Percentiles rank a stretch among this genome's conserved stretches.
Evolutionary conservation across 2,329 filamentous ascomycete genomes (phyloP).

Genomic region (Fusarium aywerte): DNA sequence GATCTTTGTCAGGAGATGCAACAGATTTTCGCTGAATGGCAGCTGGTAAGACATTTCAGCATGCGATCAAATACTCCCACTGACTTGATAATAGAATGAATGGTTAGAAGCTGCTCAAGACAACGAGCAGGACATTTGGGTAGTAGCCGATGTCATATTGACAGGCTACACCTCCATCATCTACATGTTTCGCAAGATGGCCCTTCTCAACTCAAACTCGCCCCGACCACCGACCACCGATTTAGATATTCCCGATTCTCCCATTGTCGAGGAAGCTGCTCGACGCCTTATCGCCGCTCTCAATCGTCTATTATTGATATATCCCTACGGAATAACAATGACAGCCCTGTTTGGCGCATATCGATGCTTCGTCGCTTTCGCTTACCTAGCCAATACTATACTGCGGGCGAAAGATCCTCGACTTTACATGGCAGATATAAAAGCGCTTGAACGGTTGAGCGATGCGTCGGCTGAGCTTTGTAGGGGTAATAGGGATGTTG

Average conservation of each 20-base stretch:
- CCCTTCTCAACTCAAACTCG: conserved; percentile 43
- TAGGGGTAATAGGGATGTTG: conserved; percentile 42
- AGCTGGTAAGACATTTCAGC: conserved; percentile 31
- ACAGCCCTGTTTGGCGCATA: conserved; percentile 44
- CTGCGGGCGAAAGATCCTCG: conserved; percentile 32
- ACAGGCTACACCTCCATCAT: conserved; percentile 49
- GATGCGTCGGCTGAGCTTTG: conserved; percentile 32
- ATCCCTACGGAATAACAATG: conserved; percentile 43
- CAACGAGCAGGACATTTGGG: conserved; percentile 44
- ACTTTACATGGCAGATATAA: conserved; percentile 34
- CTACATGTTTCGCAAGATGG: conserved; percentile 51
- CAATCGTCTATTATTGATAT: conserved; percentile 31
- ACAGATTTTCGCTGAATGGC: conserved; percentile 46
- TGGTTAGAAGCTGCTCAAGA: conserved; percentile 38
- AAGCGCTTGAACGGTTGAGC: conserved; percentile 34
- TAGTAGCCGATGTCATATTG: conserved; percentile 45
- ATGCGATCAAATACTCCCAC: rapidly evolving
- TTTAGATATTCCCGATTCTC: conserved; percentile 46
- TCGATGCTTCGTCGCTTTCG: conserved; percentile 45
- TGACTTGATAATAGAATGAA: conserved; percentile 32
- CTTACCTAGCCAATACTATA: conserved; percentile 43
- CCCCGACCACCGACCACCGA: conserved; percentile 44
- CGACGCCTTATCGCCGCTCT: conserved; percentile 40
- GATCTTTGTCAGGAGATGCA: conserved; percentile 45
- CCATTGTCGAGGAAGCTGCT: conserved; percentile 44